Evolutionary conservation across 2,329 filamentous ascomycete genomes (phyloP).

Genomic region (Pseudogymnoascus sp.): DNA sequence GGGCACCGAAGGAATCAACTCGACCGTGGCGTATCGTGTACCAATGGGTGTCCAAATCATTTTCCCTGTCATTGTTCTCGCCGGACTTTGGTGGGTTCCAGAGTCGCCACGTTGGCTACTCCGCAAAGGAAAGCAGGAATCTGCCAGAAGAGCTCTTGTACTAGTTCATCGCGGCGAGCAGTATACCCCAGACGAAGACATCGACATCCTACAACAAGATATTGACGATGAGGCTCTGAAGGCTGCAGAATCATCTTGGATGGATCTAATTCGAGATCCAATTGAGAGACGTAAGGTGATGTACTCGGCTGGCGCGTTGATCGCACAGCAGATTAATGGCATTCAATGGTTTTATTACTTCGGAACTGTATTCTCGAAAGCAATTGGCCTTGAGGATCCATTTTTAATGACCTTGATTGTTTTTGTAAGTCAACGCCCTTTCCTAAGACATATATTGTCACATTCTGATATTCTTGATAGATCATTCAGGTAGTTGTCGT

Average conservation of each 20-base stretch:
- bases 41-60: slow-evolving; percentile 23
- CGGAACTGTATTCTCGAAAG: slow-evolving; percentile 35
- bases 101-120: slow-evolving; percentile 28
- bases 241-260: slow-evolving; percentile 30
- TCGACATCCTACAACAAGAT: slow-evolving; percentile 16
- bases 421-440: neutral
- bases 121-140: slow-evolving; percentile 20
- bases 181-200: slow-evolving; percentile 26
- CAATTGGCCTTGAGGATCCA: slow-evolving; percentile 33
- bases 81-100: slow-evolving; percentile 20
- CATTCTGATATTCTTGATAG: slow-evolving; percentile 13
- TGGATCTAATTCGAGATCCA: slow-evolving; percentile 33
- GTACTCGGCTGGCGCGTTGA: slow-evolving; percentile 35
- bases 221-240: slow-evolving; percentile 15
- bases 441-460: neutral
- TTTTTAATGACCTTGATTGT: slow-evolving; percentile 21
- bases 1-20: slow-evolving; percentile 19
- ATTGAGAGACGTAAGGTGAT: slow-evolving; percentile 39
- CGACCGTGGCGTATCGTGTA: slow-evolving; percentile 26
- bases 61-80: slow-evolving; percentile 22
- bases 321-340: slow-evolving; percentile 41
- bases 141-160: slow-evolving; percentile 27
- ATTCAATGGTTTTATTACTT: slow-evolving; percentile 40
- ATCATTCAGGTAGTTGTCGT: slow-evolving; percentile 37
- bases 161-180: slow-evolving; percentile 28